Evolutionary conservation across 2,329 filamentous ascomycete genomes (phyloP), one percentile per base, ranked within the genome.

Genomic region (Fusarium sp.): DNA sequence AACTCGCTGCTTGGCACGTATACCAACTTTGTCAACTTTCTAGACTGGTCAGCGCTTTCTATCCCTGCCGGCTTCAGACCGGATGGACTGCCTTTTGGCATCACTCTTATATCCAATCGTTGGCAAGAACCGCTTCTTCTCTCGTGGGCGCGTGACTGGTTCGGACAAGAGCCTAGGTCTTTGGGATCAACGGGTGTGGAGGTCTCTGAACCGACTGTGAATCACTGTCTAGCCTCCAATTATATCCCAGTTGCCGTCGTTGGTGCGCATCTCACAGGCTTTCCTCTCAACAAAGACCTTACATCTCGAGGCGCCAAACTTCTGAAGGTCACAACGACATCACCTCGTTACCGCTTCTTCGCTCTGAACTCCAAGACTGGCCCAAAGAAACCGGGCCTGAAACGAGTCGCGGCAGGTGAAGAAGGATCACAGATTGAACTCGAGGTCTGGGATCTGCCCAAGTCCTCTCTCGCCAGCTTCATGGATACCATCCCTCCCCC

Each of bases 21-120:
- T 66, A 90, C 89, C 0, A 90, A 91, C 76, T 91, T 88, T 76
- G 90, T 86, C 18, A 92, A 92, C 74, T 88, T 92, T 31, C 79
- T 92, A 20, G 89, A 92, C 78, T 84, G 90, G 74, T 87, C 86
- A 43, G 88, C 86, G 4, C 74, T 89, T 11, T 84, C 87, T 1
- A 83, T 90, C n/a, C 88, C 88, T 2, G 88, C 88, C 1, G 86
- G 86, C 2, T 84, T 83, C 39, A 69, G 82, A 1, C 39, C 73
- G 0, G 81, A 84, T 37, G 81, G 81, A 0, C 74, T 84, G 8
- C 83, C 83, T 1, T 84, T 85, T 62, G 82, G 83, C 2, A 69
- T 85, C 8, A 84, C 83, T 0, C 68, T 85, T 2, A 83, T 85
- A 7, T 80, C 82, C 4, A 80, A 71, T 27, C 69, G 72, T 4